Percentiles rank a stretch among this genome's conserved stretches.
phyloP scores from a whole-genome alignment of 1,284 basidiomycete species.

The Apiotrichum gamsii region DNA sequence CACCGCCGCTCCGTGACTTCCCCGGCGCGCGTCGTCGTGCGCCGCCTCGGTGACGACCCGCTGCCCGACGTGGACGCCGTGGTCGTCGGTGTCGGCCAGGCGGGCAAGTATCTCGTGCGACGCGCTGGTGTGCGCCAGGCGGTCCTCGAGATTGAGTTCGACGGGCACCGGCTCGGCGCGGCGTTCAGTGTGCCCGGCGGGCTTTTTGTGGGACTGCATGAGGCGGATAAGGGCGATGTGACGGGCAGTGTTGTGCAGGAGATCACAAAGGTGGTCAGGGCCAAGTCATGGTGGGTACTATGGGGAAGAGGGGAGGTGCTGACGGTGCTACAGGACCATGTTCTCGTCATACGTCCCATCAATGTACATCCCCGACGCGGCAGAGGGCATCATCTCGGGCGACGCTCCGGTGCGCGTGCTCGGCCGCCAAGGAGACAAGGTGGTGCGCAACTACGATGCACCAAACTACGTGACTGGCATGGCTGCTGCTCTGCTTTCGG shows the following conservation, averaged over 20 bases:
- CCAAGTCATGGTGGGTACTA: conserved; percentile 7
- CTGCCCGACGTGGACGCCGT: background rate
- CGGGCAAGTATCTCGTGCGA: conserved; percentile 27
- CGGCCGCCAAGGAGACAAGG: background rate
- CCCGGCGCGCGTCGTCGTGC: background rate
- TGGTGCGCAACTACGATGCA: conserved; percentile 19
- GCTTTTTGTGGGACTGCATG: conserved; percentile 14
- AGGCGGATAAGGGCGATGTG: conserved; percentile 7
- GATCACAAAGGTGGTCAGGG: background rate
- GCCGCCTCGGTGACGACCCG: background rate
- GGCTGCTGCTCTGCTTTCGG: conserved; percentile 28
- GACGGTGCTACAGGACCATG: conserved; percentile 23
- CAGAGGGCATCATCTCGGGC: background rate
- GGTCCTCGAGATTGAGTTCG: conserved; percentile 14
- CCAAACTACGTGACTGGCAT: conserved; percentile 40
- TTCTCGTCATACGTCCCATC: conserved; percentile 37
- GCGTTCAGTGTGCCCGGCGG: conserved; percentile 13
- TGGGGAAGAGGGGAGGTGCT: too few species aligned
- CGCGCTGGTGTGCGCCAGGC: conserved; percentile 7
- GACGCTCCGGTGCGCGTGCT: conserved; percentile 30
- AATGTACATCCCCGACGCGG: conserved; percentile 33
- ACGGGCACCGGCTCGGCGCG: conserved; percentile 7
- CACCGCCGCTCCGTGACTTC: background rate
- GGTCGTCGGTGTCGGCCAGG: conserved; percentile 32
- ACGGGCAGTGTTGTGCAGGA: conserved; percentile 3